phyloP scores from a whole-genome alignment of 2,329 filamentous ascomycete species.

The Nannizziopsis barbatae region DNA sequence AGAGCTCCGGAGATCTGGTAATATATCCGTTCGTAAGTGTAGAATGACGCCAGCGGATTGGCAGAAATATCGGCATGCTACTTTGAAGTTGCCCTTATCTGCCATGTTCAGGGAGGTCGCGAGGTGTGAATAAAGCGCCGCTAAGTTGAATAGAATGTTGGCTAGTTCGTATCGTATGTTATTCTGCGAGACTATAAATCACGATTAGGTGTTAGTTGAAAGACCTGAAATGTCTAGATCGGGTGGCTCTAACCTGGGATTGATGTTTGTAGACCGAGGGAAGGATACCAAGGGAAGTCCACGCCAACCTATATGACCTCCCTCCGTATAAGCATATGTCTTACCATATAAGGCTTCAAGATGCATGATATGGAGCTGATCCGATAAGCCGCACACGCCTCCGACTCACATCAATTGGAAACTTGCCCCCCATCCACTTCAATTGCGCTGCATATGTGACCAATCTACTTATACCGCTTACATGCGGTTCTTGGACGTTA shows the following conservation, averaged over 20 bases:
- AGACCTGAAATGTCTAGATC: not conserved
- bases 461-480: slow-evolving; percentile 77
- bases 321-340: not conserved
- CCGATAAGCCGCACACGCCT: not conserved
- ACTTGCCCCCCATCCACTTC: slow-evolving; percentile 87
- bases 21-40: slow-evolving; percentile 62
- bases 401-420: slow-evolving; percentile 71
- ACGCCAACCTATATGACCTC: slow-evolving; percentile 60
- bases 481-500: slow-evolving; percentile 76
- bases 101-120: slow-evolving; percentile 68
- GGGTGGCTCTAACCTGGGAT: slow-evolving; percentile 43
- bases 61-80: slow-evolving; percentile 81
- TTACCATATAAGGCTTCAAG: not conserved
- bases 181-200: slow-evolving; percentile 45
- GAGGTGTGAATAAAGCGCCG: slow-evolving; percentile 84
- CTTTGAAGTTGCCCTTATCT: slow-evolving; percentile 71
- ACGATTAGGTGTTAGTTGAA: not conserved
- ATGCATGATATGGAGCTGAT: not conserved
- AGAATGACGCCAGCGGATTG: slow-evolving; percentile 72
- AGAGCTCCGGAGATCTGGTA: slow-evolving; percentile 71
- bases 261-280: slow-evolving; percentile 78
- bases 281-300: slow-evolving; percentile 93
- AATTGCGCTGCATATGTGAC: slow-evolving; percentile 85
- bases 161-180: slow-evolving; percentile 72
- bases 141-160: slow-evolving; percentile 87